phyloP scores from a whole-genome alignment of 1,284 basidiomycete genomes.

The Trichosporon ovoides region DNA sequence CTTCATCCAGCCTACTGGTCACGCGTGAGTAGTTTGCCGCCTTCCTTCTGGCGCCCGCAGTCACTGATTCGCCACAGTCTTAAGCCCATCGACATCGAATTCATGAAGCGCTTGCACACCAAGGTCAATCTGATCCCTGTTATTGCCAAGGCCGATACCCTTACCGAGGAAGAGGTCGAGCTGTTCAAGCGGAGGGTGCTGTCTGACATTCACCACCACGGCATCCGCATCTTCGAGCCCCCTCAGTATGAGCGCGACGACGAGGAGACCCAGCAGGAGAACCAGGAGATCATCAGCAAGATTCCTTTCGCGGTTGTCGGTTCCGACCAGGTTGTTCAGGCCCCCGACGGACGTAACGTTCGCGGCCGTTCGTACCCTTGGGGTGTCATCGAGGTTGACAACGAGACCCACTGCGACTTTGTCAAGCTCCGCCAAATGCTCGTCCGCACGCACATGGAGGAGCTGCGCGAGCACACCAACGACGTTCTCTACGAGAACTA shows the following conservation, averaged over 20 bases:
- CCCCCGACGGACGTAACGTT: slow-evolving; percentile 79
- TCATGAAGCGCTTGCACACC: slow-evolving; percentile 90
- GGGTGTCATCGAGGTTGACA: slow-evolving; percentile 97
- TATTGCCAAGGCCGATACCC: slow-evolving; percentile 91
- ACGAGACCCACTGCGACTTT: slow-evolving; percentile 96
- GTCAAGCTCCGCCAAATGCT: slow-evolving; percentile 98
- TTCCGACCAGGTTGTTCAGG: slow-evolving; percentile 72
- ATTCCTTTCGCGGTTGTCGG: slow-evolving; percentile 96
- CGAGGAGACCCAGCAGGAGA: slow-evolving; percentile 90
- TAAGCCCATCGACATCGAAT: slow-evolving; percentile 94
- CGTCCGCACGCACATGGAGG: slow-evolving; percentile 96
- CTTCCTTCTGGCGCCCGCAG: too few species aligned
- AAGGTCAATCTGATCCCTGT: slow-evolving; percentile 96
- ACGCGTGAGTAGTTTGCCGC: slow-evolving; percentile 71
- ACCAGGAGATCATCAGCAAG: slow-evolving; percentile 92
- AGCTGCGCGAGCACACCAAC: slow-evolving; percentile 90
- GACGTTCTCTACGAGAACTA: slow-evolving; percentile 74
- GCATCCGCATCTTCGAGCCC: slow-evolving; percentile 93
- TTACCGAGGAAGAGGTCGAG: slow-evolving; percentile 89
- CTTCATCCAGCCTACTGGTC: slow-evolving; percentile 95
- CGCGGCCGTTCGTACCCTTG: slow-evolving; percentile 91
- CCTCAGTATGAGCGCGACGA: slow-evolving; percentile 95
- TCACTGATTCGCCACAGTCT: slow-evolving; percentile 59
- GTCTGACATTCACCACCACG: slow-evolving; percentile 82
- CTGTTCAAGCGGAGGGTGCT: slow-evolving; percentile 89